Percentiles rank a stretch among this genome's conserved stretches.
phyloP scores from a whole-genome alignment of 441 rosid species.

The Monsonia emarginata region DNA sequence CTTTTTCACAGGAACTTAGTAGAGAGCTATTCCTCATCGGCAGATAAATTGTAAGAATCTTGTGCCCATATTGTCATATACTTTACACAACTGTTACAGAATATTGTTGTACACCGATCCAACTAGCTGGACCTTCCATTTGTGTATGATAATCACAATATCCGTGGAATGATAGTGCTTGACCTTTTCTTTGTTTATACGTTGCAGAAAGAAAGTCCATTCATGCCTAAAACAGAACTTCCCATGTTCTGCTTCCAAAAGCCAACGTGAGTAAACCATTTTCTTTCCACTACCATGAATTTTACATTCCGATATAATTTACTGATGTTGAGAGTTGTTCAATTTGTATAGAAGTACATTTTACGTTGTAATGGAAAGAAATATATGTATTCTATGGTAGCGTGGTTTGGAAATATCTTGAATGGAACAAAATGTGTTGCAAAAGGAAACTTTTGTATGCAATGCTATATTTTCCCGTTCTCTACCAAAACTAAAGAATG shows the following conservation, averaged over 20 bases:
- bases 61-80: slow-evolving; percentile 2
- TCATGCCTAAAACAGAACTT: slow-evolving; percentile 55
- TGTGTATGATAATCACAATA: background rate
- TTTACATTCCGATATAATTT: background rate
- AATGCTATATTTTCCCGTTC: background rate
- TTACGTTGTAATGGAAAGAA: background rate
- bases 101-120: background rate
- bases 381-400: background rate
- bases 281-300: background rate
- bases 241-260: slow-evolving; percentile 44
- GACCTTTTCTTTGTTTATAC: slow-evolving; percentile 6
- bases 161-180: background rate
- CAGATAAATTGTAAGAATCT: slow-evolving; percentile 42
- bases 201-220: slow-evolving; percentile 41
- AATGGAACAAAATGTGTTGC: background rate
- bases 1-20: slow-evolving; percentile 52
- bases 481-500: background rate
- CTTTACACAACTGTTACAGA: background rate
- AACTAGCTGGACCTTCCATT: background rate
- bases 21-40: slow-evolving; percentile 51
- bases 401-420: background rate
- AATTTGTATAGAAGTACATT: background rate
- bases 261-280: slow-evolving; percentile 35
- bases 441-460: background rate
- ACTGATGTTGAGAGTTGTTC: background rate